A percentile compares a stretch with the other conserved stretches of the same genome.
phyloP scores from a whole-genome alignment of 2,329 filamentous ascomycete species.

The Coniosporium tulheliwenetii region DNA sequence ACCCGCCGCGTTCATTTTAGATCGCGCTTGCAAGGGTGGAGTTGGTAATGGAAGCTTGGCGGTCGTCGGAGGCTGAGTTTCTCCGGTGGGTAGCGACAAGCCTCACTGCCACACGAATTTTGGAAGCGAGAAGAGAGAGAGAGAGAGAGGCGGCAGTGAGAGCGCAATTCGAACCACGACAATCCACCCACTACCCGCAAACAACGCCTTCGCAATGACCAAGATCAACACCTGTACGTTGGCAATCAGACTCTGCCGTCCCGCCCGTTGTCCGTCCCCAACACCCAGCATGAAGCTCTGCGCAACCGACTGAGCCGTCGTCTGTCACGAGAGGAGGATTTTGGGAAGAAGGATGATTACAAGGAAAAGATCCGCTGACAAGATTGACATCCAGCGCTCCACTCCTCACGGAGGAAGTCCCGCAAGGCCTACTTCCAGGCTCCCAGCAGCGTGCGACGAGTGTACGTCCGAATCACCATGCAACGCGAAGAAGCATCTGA shows the following conservation, averaged over 20 bases:
- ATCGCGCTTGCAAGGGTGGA: too few species aligned
- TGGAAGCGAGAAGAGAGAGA: background rate
- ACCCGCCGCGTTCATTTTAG: too few species aligned
- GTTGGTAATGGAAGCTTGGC: too few species aligned
- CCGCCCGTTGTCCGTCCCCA: background rate
- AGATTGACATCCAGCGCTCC: constrained; percentile 32
- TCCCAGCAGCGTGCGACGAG: constrained; percentile 72
- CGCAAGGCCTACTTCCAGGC: constrained; percentile 97
- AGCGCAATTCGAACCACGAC: constrained; percentile 15
- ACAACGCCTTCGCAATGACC: constrained; percentile 36
- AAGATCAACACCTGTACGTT: constrained; percentile 49
- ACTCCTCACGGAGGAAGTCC: constrained; percentile 92
- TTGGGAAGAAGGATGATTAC: too few species aligned
- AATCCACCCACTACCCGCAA: constrained; percentile 21
- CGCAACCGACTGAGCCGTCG: background rate
- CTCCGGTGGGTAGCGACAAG: too few species aligned
- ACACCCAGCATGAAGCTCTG: constrained; percentile 2
- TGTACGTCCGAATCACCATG: too few species aligned
- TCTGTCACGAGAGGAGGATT: too few species aligned
- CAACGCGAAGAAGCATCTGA: too few species aligned
- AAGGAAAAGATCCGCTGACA: constrained; percentile 1
- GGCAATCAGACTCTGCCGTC: background rate
- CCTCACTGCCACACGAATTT: constrained; percentile 5
- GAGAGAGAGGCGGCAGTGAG: background rate
- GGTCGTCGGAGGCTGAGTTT: too few species aligned